Evolutionary conservation across 2,329 filamentous ascomycete species (phyloP).

Genomic region (Calonectria pauciramosa): DNA sequence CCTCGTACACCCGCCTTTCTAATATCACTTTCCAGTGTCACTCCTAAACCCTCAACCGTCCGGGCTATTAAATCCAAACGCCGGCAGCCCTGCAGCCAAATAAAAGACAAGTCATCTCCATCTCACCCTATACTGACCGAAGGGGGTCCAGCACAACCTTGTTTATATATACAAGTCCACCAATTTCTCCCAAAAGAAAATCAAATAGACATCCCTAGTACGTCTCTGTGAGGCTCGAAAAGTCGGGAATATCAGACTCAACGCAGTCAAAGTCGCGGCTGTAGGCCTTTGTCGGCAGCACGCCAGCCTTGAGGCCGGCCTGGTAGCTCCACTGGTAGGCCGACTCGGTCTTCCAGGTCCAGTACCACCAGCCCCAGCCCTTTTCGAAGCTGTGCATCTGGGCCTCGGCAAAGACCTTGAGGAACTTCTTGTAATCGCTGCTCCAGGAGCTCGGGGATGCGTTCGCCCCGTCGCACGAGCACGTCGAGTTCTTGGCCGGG

Average conservation of each 20-base stretch:
- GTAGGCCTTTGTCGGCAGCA: constrained; percentile 83
- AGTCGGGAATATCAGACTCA: constrained; percentile 66
- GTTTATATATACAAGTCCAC: background rate
- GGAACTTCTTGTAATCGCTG: constrained; percentile 83
- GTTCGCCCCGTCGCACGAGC: constrained; percentile 83
- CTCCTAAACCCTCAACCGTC: background rate
- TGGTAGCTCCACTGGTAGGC: constrained; percentile 95
- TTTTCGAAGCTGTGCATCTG: constrained; percentile 96
- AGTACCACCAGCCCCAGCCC: constrained; percentile 99
- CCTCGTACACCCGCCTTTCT: background rate
- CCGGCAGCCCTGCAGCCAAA: background rate
- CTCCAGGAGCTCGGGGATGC: constrained; percentile 78
- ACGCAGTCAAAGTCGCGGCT: constrained; percentile 78
- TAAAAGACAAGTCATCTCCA: background rate
- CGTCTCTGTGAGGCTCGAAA: constrained; percentile 65
- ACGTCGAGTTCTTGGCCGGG: constrained; percentile 74
- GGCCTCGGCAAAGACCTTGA: constrained; percentile 91
- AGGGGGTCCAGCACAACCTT: background rate
- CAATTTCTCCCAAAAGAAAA: background rate
- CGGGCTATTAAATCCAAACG: background rate
- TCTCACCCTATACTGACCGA: background rate
- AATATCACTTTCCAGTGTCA: background rate
- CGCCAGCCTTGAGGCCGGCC: constrained; percentile 80
- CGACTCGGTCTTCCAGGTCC: constrained; percentile 95
- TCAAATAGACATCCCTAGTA: constrained; percentile 49